Evolutionary conservation across 2,329 filamentous ascomycete genomes (phyloP).

Genomic region (Ampelomyces quisqualis): DNA sequence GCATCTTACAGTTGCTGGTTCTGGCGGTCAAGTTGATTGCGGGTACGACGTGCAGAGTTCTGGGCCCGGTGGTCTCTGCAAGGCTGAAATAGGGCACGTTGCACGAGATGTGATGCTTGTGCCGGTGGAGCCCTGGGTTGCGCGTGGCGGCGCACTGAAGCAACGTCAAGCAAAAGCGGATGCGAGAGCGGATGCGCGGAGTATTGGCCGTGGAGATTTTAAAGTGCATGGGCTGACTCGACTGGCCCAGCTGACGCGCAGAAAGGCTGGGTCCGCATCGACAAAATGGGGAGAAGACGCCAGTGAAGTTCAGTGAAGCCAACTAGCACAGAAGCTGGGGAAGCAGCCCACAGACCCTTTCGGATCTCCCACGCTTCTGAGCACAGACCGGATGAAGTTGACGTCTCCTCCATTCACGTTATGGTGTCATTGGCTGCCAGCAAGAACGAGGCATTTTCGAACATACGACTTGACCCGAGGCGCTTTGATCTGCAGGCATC

Average conservation of each 20-base stretch:
- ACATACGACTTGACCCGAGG: conserved; percentile 5
- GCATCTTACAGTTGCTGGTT: background rate
- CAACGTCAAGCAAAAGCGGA: conserved; percentile 3
- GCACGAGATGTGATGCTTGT: too few relatives aligned
- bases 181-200: conserved; percentile 4
- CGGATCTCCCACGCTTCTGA: background rate
- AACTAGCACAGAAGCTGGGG: background rate
- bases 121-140: background rate
- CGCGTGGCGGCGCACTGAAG: conserved; percentile 1
- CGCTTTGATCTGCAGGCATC: background rate
- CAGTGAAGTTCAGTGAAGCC: too few relatives aligned
- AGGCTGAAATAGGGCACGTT: too few relatives aligned
- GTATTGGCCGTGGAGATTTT: conserved; percentile 8
- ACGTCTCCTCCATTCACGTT: too few relatives aligned
- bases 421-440: background rate
- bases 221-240: conserved; percentile 3
- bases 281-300: conserved; percentile 5
- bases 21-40: background rate
- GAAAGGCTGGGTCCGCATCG: conserved; percentile 6
- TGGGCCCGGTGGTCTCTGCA: background rate
- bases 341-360: background rate
- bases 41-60: background rate
- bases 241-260: conserved; percentile 10
- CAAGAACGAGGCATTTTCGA: conserved; percentile 1
- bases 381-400: background rate